These are phyloP conservation scores for Teunomyces stri DNA, from an alignment of 805 yeast species.

Conservation along the genomic window DNA sequence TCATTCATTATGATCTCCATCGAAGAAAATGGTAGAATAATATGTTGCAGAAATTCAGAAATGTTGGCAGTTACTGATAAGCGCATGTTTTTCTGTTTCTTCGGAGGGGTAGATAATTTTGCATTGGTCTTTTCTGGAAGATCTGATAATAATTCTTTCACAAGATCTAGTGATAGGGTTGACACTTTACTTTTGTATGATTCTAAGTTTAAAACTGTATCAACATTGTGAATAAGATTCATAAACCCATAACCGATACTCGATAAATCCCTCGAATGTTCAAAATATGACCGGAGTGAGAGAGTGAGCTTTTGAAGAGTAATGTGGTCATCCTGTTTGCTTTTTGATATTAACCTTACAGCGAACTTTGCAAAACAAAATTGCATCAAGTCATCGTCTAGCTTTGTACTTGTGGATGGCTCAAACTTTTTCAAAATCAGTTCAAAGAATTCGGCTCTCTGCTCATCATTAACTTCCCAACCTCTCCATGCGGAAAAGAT, in stretches of 20 bases:
- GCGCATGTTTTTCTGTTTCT: not conserved
- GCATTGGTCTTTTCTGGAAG: not conserved
- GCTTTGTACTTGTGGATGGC: not conserved
- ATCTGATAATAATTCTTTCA: conserved; percentile 2
- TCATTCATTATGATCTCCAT: conserved; percentile 7
- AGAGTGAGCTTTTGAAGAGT: conserved; percentile 11
- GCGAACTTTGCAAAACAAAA: conserved; percentile 6
- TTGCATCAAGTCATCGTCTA: conserved; percentile 1
- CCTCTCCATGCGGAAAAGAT: conserved; percentile 80
- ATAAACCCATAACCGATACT: conserved; percentile 10
- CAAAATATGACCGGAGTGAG: not conserved
- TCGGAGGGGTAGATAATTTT: not conserved
- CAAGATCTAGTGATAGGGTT: conserved; percentile 11
- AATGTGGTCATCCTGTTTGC: conserved; percentile 14
- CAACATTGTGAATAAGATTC: conserved; percentile 5
- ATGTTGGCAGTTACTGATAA: conserved; percentile 1
- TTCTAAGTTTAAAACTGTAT: conserved; percentile 12
- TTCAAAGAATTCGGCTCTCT: conserved; percentile 53
- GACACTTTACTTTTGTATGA: conserved; percentile 21
- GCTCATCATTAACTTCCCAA: conserved; percentile 79
- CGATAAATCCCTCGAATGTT: conserved; percentile 5
- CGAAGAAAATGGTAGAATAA: conserved; percentile 10
- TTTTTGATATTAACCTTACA: conserved; percentile 1
- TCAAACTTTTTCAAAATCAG: conserved; percentile 36
- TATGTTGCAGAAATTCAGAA: conserved; percentile 9